These are phyloP conservation scores for Cytospora chrysosperma DNA, from an alignment of 2,329 filamentous ascomycete genomes.

Conservation along the genomic window DNA sequence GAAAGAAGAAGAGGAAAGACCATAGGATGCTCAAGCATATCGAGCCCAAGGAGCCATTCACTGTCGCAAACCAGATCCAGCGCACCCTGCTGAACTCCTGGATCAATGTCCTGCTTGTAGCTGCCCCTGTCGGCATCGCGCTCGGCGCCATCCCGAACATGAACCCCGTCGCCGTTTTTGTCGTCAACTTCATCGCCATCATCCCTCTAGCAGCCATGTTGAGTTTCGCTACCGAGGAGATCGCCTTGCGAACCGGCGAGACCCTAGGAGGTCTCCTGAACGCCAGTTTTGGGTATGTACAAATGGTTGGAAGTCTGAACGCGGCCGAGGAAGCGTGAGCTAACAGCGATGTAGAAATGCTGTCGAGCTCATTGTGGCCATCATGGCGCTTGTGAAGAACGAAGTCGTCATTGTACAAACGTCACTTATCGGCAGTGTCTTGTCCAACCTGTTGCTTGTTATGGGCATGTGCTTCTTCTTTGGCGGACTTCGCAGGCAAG, in stretches of 20 bases:
- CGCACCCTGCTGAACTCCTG: conserved; percentile 78
- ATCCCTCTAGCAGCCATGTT: conserved; percentile 84
- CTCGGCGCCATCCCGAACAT: conserved; percentile 61
- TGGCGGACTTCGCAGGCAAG: conserved; percentile 72
- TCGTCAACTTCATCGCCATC: conserved; percentile 92
- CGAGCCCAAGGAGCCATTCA: conserved; percentile 55
- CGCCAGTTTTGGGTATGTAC: conserved; percentile 76
- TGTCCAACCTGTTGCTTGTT: conserved; percentile 86
- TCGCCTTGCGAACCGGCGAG: conserved; percentile 78
- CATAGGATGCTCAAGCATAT: conserved; percentile 45
- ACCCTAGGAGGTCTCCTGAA: conserved; percentile 87
- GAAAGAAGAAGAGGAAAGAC: conserved; percentile 42
- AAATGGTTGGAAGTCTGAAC: not conserved
- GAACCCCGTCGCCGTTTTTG: conserved; percentile 66
- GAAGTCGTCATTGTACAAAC: conserved; percentile 88
- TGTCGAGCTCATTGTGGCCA: conserved; percentile 83
- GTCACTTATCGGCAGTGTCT: conserved; percentile 85
- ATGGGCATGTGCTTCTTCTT: conserved; percentile 93
- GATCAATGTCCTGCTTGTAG: conserved; percentile 79
- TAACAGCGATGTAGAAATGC: conserved; percentile 60
- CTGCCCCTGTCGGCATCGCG: conserved; percentile 77
- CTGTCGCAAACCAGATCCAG: conserved; percentile 64
- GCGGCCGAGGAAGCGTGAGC: conserved; percentile 20
- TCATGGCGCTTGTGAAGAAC: conserved; percentile 73
- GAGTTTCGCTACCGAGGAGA: conserved; percentile 86